Conservation (phyloP, 768 basidiomycete genomes). For the Arthromyces matolae region DNA sequence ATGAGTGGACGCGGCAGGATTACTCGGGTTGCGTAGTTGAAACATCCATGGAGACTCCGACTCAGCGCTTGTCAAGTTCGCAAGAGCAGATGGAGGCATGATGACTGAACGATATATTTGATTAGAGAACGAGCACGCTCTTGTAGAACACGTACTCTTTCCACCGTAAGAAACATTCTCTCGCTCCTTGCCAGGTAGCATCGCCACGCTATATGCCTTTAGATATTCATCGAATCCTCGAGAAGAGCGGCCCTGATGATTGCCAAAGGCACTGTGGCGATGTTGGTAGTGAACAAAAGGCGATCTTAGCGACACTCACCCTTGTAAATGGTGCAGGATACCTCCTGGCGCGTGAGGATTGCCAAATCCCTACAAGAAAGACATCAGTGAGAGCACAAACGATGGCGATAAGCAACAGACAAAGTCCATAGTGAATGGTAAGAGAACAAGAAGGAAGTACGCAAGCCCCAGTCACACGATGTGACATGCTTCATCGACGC, state of each 20-base stretch:
- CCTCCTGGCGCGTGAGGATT: slow-evolving; percentile 53
- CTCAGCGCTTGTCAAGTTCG: slow-evolving; percentile 82
- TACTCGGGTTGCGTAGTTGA: slow-evolving; percentile 87
- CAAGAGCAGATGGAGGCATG: slow-evolving; percentile 94
- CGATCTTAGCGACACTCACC: slow-evolving; percentile 20
- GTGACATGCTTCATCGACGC: slow-evolving; percentile 35
- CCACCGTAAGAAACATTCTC: slow-evolving; percentile 95
- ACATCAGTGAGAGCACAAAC: slow-evolving; percentile 4
- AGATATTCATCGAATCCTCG: slow-evolving; percentile 85
- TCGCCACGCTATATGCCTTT: slow-evolving; percentile 92
- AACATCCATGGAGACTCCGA: slow-evolving; percentile 95
- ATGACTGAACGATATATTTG: slow-evolving; percentile 57
- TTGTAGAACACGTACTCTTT: slow-evolving; percentile 61
- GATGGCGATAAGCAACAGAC: slow-evolving; percentile 26
- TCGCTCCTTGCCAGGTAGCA: slow-evolving; percentile 82
- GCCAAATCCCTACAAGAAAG: slow-evolving; percentile 31
- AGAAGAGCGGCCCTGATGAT: slow-evolving; percentile 45
- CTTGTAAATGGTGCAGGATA: slow-evolving; percentile 66
- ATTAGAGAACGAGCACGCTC: slow-evolving; percentile 6
- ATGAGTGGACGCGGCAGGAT: slow-evolving; percentile 82
- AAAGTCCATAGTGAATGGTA: slow-evolving; percentile 36
- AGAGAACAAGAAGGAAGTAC: slow-evolving; percentile 9
- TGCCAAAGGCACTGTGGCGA: slow-evolving; percentile 47
- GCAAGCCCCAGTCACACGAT: slow-evolving; percentile 29
- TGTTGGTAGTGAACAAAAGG: slow-evolving; percentile 7